phyloP scores from a whole-genome alignment of 805 yeast species.

The Wickerhamomyces queroliae region DNA sequence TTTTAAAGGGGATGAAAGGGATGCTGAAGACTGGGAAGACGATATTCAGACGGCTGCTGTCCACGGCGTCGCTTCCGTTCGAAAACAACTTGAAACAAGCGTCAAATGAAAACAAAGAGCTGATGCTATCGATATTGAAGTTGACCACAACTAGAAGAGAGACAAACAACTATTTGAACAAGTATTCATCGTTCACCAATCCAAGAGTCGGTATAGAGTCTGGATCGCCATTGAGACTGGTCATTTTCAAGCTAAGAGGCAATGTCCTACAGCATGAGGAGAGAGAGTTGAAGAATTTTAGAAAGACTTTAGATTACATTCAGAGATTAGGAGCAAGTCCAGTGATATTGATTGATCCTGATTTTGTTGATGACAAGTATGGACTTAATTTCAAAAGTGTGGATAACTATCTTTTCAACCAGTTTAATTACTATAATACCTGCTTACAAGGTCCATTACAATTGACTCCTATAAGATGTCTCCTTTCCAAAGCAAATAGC shows the following conservation, averaged over 20 bases:
- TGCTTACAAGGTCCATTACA: conserved; percentile 3
- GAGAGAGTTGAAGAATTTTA: conserved; percentile 10
- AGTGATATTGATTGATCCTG: conserved; percentile 17
- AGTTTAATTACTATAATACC: conserved; percentile 12
- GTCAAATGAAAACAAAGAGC: conserved; percentile 47
- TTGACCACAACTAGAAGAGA: conserved; percentile 94
- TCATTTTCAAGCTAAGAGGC: conserved; percentile 23
- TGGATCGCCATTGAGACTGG: conserved; percentile 23
- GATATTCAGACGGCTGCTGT: neutral
- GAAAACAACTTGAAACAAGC: conserved; percentile 14
- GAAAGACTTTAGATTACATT: conserved; percentile 16
- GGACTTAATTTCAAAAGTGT: conserved; percentile 9
- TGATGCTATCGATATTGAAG: conserved; percentile 78
- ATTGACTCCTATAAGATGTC: conserved; percentile 14
- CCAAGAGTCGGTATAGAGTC: conserved; percentile 21
- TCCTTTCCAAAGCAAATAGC: conserved; percentile 4
- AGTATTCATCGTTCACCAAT: conserved; percentile 48
- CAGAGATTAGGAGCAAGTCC: conserved; percentile 18
- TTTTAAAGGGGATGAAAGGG: too few relatives aligned
- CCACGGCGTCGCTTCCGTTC: neutral
- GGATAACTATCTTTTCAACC: conserved; percentile 14
- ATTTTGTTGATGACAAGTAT: conserved; percentile 17
- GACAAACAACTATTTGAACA: conserved; percentile 72
- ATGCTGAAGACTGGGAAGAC: neutral
- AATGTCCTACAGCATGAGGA: conserved; percentile 12